phyloP scores from a whole-genome alignment of 2,329 filamentous ascomycete species.

The Hypoxylon sp. region DNA sequence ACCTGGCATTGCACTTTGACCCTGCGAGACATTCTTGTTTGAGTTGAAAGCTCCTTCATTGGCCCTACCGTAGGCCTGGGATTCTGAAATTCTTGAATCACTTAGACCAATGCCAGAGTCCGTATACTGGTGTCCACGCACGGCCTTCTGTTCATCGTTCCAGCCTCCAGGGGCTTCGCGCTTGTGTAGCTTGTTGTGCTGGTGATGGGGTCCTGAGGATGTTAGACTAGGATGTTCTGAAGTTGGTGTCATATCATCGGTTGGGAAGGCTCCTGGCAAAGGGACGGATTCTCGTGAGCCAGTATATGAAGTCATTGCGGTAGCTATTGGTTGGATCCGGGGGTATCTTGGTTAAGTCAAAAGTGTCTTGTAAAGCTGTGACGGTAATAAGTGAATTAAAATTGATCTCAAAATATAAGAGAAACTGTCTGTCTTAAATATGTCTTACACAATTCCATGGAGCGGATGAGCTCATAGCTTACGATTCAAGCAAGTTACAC shows the following conservation, averaged over 20 bases:
- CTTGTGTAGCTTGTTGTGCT: slow-evolving; percentile 41
- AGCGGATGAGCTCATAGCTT: slow-evolving; percentile 10
- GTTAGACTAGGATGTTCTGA: slow-evolving; percentile 16
- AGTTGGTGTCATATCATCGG: slow-evolving; percentile 15
- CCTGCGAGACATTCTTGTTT: background rate
- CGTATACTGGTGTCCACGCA: slow-evolving; percentile 31
- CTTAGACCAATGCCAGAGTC: slow-evolving; percentile 40
- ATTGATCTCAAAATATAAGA: background rate
- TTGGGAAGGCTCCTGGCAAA: slow-evolving; percentile 44
- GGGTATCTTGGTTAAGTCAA: slow-evolving; percentile 5
- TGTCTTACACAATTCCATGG: background rate
- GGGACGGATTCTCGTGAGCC: slow-evolving; percentile 15
- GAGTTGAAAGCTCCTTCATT: slow-evolving; percentile 16
- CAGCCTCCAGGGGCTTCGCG: slow-evolving; percentile 39
- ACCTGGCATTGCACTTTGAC: background rate
- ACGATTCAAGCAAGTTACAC: slow-evolving; percentile 9
- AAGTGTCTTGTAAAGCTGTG: background rate
- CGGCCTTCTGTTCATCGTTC: slow-evolving; percentile 15
- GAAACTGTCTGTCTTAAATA: slow-evolving; percentile 23
- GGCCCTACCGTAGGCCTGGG: background rate
- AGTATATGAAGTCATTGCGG: slow-evolving; percentile 39
- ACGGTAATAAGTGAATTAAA: background rate
- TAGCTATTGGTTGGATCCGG: background rate
- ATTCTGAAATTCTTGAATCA: background rate
- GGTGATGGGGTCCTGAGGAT: slow-evolving; percentile 14